Conservation (phyloP, 2,329 filamentous ascomycete species). For the Claviceps africana region DNA sequence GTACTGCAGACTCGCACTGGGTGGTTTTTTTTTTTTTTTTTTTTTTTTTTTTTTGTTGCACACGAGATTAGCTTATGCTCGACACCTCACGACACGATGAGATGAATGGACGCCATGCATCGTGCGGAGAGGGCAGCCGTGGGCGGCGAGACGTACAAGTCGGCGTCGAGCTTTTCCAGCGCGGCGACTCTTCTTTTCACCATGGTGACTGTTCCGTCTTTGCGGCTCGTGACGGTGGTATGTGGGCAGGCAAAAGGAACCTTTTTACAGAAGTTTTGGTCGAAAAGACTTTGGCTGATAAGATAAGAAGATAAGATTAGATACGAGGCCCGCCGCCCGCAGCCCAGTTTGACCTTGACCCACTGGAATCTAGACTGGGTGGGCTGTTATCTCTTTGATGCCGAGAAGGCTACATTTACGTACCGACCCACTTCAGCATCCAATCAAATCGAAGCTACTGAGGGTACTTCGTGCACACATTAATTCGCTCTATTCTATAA, state of each 20-base stretch:
- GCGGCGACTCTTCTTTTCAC: conserved; percentile 82
- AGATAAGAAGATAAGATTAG: no score
- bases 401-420: no score
- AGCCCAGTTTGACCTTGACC: no score
- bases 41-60: no score
- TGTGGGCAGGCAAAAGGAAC: neutral
- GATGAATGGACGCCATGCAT: neutral
- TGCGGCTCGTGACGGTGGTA: neutral
- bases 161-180: conserved; percentile 88
- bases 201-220: conserved; percentile 31
- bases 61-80: neutral
- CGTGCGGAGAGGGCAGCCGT: neutral
- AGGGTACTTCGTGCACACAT: no score
- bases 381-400: no score
- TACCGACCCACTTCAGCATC: no score
- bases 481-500: no score
- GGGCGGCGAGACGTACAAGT: conserved; percentile 41
- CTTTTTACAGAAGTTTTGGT: conserved; percentile 3
- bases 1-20: conserved; percentile 70
- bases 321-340: no score
- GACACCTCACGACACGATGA: no score
- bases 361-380: no score
- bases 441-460: no score
- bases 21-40: neutral
- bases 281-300: neutral